These are phyloP conservation scores for Pichia inconspicua DNA, from an alignment of 1,139 yeast species.

Conservation along the genomic window DNA sequence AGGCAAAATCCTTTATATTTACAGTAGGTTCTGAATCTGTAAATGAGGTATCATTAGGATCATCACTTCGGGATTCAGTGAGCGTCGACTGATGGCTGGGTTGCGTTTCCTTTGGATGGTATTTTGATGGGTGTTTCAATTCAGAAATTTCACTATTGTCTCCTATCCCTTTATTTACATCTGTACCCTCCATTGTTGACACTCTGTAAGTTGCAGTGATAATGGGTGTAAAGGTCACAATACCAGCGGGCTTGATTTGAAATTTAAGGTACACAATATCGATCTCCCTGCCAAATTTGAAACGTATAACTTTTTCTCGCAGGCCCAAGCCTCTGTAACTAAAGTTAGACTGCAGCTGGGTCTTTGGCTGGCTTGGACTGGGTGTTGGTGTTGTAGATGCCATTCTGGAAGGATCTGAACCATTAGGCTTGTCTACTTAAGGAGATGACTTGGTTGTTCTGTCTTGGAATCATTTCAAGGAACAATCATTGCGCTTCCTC, in stretches of 20 bases:
- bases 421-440: too few relatives aligned
- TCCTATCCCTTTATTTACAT: neutral
- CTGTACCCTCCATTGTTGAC: neutral
- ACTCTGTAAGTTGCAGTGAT: neutral
- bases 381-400: neutral
- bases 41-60: neutral
- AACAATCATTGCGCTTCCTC: too few relatives aligned
- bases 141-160: neutral
- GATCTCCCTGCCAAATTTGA: too few relatives aligned
- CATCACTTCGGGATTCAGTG: neutral
- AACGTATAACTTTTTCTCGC: too few relatives aligned
- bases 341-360: neutral
- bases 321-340: too few relatives aligned
- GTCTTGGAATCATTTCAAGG: too few relatives aligned
- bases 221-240: neutral
- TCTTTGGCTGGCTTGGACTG: neutral
- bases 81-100: neutral
- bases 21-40: conserved; percentile 12
- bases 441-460: too few relatives aligned
- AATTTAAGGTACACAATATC: neutral
- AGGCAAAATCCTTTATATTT: conserved; percentile 71
- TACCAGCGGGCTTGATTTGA: neutral
- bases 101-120: neutral
- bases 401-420: too few relatives aligned
- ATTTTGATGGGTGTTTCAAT: neutral